These are phyloP conservation scores for Saturnispora dispora DNA, from an alignment of 805 yeast species.

Conservation along the genomic window DNA sequence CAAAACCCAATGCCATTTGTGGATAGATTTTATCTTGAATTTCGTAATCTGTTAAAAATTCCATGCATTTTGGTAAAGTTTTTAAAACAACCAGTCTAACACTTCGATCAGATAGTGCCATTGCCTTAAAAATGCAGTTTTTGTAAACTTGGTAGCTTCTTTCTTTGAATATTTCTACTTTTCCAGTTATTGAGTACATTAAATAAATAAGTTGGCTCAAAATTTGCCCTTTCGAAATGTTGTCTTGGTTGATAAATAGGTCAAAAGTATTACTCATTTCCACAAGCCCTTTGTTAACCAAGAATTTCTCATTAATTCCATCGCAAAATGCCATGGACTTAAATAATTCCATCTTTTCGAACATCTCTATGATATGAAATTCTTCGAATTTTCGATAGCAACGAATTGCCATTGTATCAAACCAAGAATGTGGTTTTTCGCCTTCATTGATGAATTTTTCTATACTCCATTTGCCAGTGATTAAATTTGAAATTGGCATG, in stretches of 20 bases:
- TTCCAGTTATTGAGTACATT: slow-evolving; percentile 28
- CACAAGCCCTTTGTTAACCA: slow-evolving; percentile 61
- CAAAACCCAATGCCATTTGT: slow-evolving; percentile 67
- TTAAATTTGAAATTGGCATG: slow-evolving; percentile 4
- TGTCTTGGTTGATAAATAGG: slow-evolving; percentile 16
- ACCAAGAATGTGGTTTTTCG: slow-evolving; percentile 19
- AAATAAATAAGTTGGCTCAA: slow-evolving; percentile 28
- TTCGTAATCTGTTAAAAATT: slow-evolving; percentile 44
- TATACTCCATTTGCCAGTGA: slow-evolving; percentile 17
- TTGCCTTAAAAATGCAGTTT: slow-evolving; percentile 58
- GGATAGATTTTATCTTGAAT: slow-evolving; percentile 64
- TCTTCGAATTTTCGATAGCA: slow-evolving; percentile 48
- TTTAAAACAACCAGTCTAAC: slow-evolving; percentile 64
- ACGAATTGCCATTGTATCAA: slow-evolving; percentile 40
- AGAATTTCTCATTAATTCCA: slow-evolving; percentile 39
- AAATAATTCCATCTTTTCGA: slow-evolving; percentile 43
- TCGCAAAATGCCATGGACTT: slow-evolving; percentile 30
- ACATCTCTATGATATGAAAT: slow-evolving; percentile 42
- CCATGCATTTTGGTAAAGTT: slow-evolving; percentile 47
- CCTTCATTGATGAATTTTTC: slow-evolving; percentile 30
- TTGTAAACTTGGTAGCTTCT: slow-evolving; percentile 29
- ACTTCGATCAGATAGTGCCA: slow-evolving; percentile 63
- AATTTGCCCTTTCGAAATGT: slow-evolving; percentile 16
- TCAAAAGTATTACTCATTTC: slow-evolving; percentile 46
- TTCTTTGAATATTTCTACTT: slow-evolving; percentile 21